Conservation (phyloP, 2,329 filamentous ascomycete species). For the Colletotrichum sp. region DNA sequence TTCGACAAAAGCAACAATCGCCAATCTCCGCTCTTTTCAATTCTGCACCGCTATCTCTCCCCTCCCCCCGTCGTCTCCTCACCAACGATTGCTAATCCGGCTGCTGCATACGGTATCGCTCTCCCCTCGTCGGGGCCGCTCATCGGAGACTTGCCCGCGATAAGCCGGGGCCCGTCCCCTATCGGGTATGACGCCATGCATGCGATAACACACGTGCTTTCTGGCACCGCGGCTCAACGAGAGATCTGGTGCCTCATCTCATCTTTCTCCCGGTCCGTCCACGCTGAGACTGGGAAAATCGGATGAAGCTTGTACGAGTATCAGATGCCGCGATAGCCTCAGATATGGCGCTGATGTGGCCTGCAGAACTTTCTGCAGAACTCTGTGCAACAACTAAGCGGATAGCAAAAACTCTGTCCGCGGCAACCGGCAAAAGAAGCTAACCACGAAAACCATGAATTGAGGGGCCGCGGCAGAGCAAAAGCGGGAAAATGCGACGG, state of each 20-base stretch:
- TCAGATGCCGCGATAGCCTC: not conserved
- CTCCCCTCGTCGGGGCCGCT: not conserved
- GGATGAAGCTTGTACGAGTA: not conserved
- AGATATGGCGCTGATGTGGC: not conserved
- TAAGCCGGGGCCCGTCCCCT: not conserved
- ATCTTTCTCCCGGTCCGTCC: not conserved
- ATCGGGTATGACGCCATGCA: constrained; percentile 4
- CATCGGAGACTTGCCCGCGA: constrained; percentile 14
- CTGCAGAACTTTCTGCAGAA: not conserved
- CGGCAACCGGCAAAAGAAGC: not conserved
- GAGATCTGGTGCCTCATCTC: not conserved
- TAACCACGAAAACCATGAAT: not conserved
- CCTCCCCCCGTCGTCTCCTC: not conserved
- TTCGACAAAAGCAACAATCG: not conserved
- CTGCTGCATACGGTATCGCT: constrained; percentile 4
- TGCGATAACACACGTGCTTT: not conserved
- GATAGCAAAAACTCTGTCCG: not conserved
- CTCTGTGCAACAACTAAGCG: not conserved
- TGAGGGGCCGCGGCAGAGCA: not conserved
- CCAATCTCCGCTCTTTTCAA: not conserved
- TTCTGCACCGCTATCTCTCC: not conserved
- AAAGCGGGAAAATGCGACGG: not conserved
- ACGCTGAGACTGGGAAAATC: not conserved
- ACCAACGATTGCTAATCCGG: not conserved
- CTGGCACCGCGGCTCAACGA: not conserved